Base-by-base conservation (phyloP, 306 rosid species). In the Rubus idaeus region DNA sequence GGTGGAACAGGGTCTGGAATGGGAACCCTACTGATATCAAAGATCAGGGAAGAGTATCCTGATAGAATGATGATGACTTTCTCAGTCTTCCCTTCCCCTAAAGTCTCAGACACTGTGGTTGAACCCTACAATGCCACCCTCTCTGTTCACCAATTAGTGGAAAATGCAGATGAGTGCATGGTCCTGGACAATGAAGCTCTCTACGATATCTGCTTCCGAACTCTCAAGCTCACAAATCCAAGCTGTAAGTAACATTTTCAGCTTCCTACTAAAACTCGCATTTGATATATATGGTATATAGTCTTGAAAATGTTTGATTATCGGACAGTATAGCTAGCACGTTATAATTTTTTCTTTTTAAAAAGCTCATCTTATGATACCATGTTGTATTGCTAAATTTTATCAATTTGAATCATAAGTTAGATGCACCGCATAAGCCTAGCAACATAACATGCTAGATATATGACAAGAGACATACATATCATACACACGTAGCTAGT, bases 1-100 rank as follows among this genome's bases (percentile, higher is more conserved):
- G 97, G 98, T n/a, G 98, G 94, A 70, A 93, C 98, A 39, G 98
- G 98, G 16, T 93, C 96, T 35, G 98, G 96, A 73, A 93, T 93
- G 98, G 98, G 98, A 47, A 93, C 98, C 8, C 60, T 93, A 53
- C 81, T 93, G 53, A 90, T 90, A 80, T 93, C 98, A 78, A 93
- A 93, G 98, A 93, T 91, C 71, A 90, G 98, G 85, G 98, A 93
- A 84, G 98, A 93, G 82, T 93, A 90, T 65, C 98, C 96, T 8
- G 98, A 93, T 74, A 81, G 98, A 73, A 93, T 93, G 96, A 93
- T 93, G 98, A 71, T 93, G 83, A 93, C 98, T 52, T 93, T 93
- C 86, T 93, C 98, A 8, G 96, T 93, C 39, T 93, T 90, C 74
- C 96, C 98, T 2, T 90, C 96, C 7, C 93, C 96, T 4, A 90